phyloP scores from a whole-genome alignment of 2,329 filamentous ascomycete species.

The Pseudogymnoascus sp. region DNA sequence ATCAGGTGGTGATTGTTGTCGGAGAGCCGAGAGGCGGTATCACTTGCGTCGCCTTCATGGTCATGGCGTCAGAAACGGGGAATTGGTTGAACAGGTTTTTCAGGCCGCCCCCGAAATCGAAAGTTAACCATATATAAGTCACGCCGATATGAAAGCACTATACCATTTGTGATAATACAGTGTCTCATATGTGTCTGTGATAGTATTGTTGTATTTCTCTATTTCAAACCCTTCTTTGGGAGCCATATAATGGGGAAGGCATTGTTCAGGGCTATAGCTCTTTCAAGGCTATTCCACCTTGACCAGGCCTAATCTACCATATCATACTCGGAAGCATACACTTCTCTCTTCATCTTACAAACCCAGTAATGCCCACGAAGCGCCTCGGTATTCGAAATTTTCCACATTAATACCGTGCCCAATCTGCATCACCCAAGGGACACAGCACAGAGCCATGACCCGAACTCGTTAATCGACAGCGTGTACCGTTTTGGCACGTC shows the following conservation, averaged over 20 bases:
- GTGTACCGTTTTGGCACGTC: not conserved
- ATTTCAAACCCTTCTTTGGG: not conserved
- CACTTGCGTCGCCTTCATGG: not conserved
- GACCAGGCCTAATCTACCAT: not conserved
- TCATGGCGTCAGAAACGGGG: constrained; percentile 7
- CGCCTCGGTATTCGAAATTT: not conserved
- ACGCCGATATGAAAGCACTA: not conserved
- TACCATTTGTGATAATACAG: not conserved
- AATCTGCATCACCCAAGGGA: not conserved
- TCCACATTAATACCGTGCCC: not conserved
- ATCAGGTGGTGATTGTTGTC: constrained; percentile 22
- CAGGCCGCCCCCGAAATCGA: constrained; percentile 13
- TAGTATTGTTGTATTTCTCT: not conserved
- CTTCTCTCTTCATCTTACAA: not conserved
- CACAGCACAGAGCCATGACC: not conserved
- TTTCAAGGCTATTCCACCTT: not conserved
- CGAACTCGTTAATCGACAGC: not conserved
- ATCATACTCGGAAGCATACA: not conserved
- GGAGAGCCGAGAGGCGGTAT: constrained; percentile 16
- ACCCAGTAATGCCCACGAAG: not conserved
- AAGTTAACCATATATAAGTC: not conserved
- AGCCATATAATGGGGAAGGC: not conserved
- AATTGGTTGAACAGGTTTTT: constrained; percentile 16
- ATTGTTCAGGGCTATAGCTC: not conserved
- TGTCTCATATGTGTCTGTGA: not conserved